These are phyloP conservation scores for Mycosarcoma mackinlayi DNA, from an alignment of 1,284 basidiomycete species.

Conservation along the genomic window DNA sequence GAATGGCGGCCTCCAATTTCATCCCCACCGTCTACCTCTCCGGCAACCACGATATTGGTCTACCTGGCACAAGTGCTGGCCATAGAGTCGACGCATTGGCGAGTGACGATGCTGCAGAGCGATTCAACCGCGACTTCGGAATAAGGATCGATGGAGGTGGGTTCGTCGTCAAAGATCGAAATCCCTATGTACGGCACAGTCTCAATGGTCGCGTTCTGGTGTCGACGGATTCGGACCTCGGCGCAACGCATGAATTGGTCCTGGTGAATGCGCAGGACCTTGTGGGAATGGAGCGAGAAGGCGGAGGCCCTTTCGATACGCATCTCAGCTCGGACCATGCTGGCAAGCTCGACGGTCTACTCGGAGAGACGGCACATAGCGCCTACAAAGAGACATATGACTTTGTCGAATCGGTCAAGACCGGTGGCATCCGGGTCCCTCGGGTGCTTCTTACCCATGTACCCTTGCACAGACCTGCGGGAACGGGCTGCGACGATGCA, in stretches of 20 bases:
- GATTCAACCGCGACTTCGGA: constrained; percentile 33
- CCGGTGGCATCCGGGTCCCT: constrained; percentile 15
- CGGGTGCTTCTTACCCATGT: constrained; percentile 59
- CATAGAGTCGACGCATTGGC: constrained; percentile 19
- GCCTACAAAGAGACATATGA: constrained; percentile 39
- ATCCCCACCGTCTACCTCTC: constrained; percentile 48
- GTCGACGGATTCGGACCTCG: constrained; percentile 16
- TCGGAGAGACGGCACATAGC: constrained; percentile 37
- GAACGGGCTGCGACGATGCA: constrained; percentile 34
- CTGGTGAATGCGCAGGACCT: constrained; percentile 55
- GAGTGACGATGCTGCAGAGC: constrained; percentile 26
- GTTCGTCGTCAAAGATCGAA: constrained; percentile 31
- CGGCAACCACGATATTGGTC: constrained; percentile 60
- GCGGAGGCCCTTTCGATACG: constrained; percentile 34
- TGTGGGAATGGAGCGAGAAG: constrained; percentile 55
- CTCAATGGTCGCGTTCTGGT: constrained; percentile 55
- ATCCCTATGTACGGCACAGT: constrained; percentile 7
- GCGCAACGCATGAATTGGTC: constrained; percentile 56
- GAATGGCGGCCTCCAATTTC: constrained; percentile 21
- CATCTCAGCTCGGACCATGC: constrained; percentile 20
- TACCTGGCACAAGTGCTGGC: constrained; percentile 27
- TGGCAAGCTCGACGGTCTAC: constrained; percentile 39
- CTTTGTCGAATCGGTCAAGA: constrained; percentile 43
- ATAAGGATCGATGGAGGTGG: constrained; percentile 30
- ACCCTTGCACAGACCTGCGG: constrained; percentile 44